Conservation (phyloP, 768 basidiomycete genomes). For the Mycena belliarum region DNA sequence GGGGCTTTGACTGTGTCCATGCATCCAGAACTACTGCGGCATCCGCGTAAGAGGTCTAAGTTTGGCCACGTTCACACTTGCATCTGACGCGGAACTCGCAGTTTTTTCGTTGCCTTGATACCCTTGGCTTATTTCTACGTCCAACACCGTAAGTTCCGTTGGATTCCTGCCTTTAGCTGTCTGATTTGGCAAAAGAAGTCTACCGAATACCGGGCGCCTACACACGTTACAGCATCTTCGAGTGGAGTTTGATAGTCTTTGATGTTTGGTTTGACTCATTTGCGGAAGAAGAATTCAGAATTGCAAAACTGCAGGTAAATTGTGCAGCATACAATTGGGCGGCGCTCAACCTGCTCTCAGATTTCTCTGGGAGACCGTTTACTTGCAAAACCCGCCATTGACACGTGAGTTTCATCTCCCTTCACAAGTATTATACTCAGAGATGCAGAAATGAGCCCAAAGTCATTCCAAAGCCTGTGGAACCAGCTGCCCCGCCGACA, state of each 20-base stretch:
- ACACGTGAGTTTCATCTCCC: not conserved
- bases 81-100: conserved; percentile 27
- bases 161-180: not conserved
- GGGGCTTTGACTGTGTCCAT: not conserved
- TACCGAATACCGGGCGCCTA: conserved; percentile 83
- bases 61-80: not conserved
- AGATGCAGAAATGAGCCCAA: not conserved
- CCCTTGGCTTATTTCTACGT: conserved; percentile 85
- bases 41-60: conserved; percentile 39
- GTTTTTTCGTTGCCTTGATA: conserved; percentile 70
- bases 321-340: not conserved
- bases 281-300: conserved; percentile 58
- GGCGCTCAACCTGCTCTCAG: conserved; percentile 22
- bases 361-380: conserved; percentile 26
- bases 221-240: conserved; percentile 82
- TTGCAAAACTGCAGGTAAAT: conserved; percentile 54
- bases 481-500: not conserved
- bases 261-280: conserved; percentile 76
- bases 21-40: conserved; percentile 54
- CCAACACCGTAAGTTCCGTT: conserved; percentile 49
- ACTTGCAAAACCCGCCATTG: not conserved
- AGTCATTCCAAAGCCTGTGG: not conserved
- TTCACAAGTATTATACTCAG: not conserved
- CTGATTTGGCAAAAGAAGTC: conserved; percentile 47
- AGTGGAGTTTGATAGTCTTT: conserved; percentile 79